A percentile compares a stretch with the other conserved stretches of the same genome.
These are phyloP conservation scores for Xenosphaeropsis pyriputrescens DNA, from an alignment of 2,329 filamentous ascomycete genomes.

Conservation along the genomic window DNA sequence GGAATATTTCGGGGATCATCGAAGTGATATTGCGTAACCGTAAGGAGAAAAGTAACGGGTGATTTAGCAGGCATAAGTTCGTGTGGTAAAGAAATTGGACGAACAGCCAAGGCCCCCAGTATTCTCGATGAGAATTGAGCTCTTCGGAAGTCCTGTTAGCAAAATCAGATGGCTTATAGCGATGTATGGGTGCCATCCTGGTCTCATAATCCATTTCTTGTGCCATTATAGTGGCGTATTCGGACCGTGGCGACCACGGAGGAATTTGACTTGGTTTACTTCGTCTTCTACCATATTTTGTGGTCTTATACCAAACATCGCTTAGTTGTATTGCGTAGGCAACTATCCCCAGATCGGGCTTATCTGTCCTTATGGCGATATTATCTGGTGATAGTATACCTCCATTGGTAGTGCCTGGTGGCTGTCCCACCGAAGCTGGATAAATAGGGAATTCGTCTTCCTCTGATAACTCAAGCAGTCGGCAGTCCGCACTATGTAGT, in stretches of 20 bases:
- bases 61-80: slow-evolving; percentile 35
- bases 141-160: slow-evolving; percentile 24
- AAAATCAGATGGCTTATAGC: slow-evolving; percentile 33
- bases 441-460: slow-evolving; percentile 21
- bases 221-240: slow-evolving; percentile 33
- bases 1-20: slow-evolving; percentile 36
- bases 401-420: not conserved
- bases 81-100: slow-evolving; percentile 36
- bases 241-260: slow-evolving; percentile 33
- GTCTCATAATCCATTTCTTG: slow-evolving; percentile 36
- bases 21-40: slow-evolving; percentile 34
- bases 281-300: slow-evolving; percentile 28
- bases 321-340: slow-evolving; percentile 29
- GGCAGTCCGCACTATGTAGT: slow-evolving; percentile 21
- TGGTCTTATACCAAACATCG: slow-evolving; percentile 30
- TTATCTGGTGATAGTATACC: not conserved
- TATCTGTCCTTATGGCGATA: slow-evolving; percentile 5
- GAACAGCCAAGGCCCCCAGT: slow-evolving; percentile 37
- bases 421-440: slow-evolving; percentile 20
- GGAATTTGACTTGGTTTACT: slow-evolving; percentile 26
- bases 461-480: slow-evolving; percentile 21
- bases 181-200: slow-evolving; percentile 31
- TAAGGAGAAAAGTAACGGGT: slow-evolving; percentile 35
- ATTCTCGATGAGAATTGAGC: slow-evolving; percentile 28
- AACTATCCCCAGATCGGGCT: slow-evolving; percentile 23